phyloP scores from a whole-genome alignment of 257 asterid species.

The Verbascum thapsus region DNA sequence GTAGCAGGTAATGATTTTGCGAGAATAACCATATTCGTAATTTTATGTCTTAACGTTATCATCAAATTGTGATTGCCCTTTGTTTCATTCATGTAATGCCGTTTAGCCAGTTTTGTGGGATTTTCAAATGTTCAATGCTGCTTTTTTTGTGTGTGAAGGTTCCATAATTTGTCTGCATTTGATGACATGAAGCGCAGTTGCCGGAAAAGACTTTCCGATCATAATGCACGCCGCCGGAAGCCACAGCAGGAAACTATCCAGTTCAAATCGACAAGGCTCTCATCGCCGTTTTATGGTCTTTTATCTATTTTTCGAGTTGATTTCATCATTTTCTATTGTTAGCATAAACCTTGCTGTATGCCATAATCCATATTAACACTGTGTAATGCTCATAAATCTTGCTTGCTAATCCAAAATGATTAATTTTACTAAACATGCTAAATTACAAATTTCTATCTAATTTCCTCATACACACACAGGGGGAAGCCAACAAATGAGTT shows the following conservation, averaged over 20 bases:
- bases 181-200: conserved; percentile 96
- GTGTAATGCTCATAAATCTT: conserved; percentile 9
- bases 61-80: not conserved
- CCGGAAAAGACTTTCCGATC: conserved; percentile 87
- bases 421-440: not conserved
- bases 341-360: conserved; percentile 8
- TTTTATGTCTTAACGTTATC: no score
- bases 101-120: not conserved
- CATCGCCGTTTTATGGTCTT: conserved; percentile 70
- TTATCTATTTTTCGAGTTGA: not conserved
- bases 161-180: conserved; percentile 80
- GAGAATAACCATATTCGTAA: conserved; percentile 2
- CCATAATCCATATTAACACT: conserved; percentile 6
- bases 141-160: conserved; percentile 52
- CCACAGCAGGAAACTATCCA: conserved; percentile 73
- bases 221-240: conserved; percentile 92
- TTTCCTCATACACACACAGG: conserved; percentile 40
- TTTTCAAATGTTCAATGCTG: conserved; percentile 3
- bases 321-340: not conserved
- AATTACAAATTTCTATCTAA: conserved; percentile 13
- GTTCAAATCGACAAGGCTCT: conserved; percentile 56
- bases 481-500: conserved; percentile 59
- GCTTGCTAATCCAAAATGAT: not conserved
- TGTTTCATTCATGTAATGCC: not conserved
- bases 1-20: conserved; percentile 68